These are phyloP conservation scores for Chalara sp. DNA, from an alignment of 2,329 filamentous ascomycete species.

Conservation along the genomic window DNA sequence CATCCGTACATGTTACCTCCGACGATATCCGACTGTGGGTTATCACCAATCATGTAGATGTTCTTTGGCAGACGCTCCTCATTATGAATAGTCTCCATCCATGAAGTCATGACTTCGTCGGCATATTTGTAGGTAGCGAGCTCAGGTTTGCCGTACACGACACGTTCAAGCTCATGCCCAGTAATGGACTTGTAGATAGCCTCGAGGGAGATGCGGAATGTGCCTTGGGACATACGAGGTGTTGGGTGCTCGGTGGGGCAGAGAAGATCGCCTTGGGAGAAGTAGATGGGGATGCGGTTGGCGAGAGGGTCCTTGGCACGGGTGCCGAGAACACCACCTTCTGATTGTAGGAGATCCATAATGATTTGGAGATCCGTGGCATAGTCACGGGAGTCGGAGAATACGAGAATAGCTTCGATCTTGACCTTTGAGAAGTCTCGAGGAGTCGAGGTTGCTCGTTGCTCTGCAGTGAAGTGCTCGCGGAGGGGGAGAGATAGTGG, in stretches of 20 bases:
- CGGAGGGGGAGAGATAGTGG: constrained; percentile 63
- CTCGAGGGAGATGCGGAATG: constrained; percentile 69
- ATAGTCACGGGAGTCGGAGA: constrained; percentile 68
- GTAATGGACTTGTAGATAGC: constrained; percentile 68
- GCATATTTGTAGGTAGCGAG: constrained; percentile 73
- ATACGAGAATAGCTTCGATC: constrained; percentile 70
- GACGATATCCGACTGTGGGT: constrained; percentile 66
- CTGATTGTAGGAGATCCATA: constrained; percentile 62
- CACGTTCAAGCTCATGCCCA: constrained; percentile 64
- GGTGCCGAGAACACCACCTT: constrained; percentile 61
- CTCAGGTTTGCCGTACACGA: constrained; percentile 71
- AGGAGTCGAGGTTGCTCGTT: constrained; percentile 59
- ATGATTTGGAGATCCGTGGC: constrained; percentile 72
- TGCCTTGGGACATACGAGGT: constrained; percentile 65
- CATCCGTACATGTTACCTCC: constrained; percentile 77
- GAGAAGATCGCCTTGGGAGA: constrained; percentile 57
- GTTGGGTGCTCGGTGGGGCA: constrained; percentile 60
- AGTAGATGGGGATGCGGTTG: constrained; percentile 68
- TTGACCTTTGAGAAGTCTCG: constrained; percentile 66
- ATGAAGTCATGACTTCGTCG: constrained; percentile 63
- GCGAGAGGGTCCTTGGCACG: constrained; percentile 57
- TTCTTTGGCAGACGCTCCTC: constrained; percentile 63
- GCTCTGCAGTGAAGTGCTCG: constrained; percentile 56
- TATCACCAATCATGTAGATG: constrained; percentile 73
- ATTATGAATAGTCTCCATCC: constrained; percentile 72